Base-by-base conservation (phyloP, 2,329 filamentous ascomycete species). In the Sclerotinia sclerotiorum region DNA sequence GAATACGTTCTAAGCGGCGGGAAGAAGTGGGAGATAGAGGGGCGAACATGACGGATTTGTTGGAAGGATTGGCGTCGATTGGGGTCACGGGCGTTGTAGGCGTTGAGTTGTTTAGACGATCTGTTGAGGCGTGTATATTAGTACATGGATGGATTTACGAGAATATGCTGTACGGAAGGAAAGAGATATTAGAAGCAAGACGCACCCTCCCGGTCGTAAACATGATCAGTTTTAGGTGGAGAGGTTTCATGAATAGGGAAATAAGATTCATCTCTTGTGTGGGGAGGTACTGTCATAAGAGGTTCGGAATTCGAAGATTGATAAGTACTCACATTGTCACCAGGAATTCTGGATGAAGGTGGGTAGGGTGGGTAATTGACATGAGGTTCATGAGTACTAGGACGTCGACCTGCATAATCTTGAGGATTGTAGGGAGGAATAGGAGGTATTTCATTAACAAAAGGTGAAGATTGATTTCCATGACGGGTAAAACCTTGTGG, bases 281-380 rank as follows among this genome's bases (percentile, higher is more conserved):
- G 62, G 60, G 67, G 46, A 32, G 68, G 52, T 64, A 63, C 60
- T 60, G 56, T 67, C 35, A 63, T 67, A 57, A 62, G 48, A 69
- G 68, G 60, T 62, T 67, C 64, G 62, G 70, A 67, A 69, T 24
- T 64, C 63, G 68, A 67, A 73, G 68, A 71, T 68, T 70, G 65
- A 69, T 68, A 68, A 73, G 70, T 68, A 78, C 76, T 78, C 76
- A 78, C 76, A 77, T 78, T 76, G 65, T 76, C 73, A 74, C 73
- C 74, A 60, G 60, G 46, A 61, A 69, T 60, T 69, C 71, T 72
- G 46, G 73, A 68, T 67, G 54, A 48, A 19, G 68, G 69, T 19
- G 74, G 73, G 58, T 76, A 73, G 15, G 68, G 69, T 17, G 74
- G 73, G 58, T 76, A 73, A 17, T 72, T 70, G 51, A 42, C 35